Percentiles rank a stretch among this genome's conserved stretches.
Evolutionary conservation across 768 basidiomycete genomes (phyloP).

Genomic region (Hygrophoropsis aurantiaca): DNA sequence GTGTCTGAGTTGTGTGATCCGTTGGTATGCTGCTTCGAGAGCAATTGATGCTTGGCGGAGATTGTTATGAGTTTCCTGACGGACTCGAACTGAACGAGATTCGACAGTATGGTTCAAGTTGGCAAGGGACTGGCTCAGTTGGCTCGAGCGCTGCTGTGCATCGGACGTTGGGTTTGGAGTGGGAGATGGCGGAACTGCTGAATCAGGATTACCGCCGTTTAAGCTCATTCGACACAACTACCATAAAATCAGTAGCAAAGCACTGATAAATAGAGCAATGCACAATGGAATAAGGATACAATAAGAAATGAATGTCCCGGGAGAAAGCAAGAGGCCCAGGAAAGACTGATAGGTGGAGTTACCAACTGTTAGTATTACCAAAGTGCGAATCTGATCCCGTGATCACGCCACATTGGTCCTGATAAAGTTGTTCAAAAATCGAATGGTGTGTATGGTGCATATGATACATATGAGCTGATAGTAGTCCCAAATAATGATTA

Average conservation of each 20-base stretch:
- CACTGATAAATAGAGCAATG: background rate
- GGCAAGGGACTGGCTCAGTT: background rate
- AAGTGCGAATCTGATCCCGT: background rate
- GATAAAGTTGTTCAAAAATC: too few relatives aligned
- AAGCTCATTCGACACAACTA: background rate
- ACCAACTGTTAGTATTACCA: too few relatives aligned
- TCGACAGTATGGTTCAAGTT: background rate
- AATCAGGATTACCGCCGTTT: too few relatives aligned
- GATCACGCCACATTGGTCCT: background rate
- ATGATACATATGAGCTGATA: conserved; percentile 10
- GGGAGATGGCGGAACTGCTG: conserved; percentile 1
- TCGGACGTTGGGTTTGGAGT: conserved; percentile 1
- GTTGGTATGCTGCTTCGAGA: conserved; percentile 53
- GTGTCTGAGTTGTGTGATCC: conserved; percentile 54
- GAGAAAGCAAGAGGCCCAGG: too few relatives aligned
- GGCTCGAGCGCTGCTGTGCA: background rate
- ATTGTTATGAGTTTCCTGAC: conserved; percentile 32
- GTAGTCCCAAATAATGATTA: conserved; percentile 5
- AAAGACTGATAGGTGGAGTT: too few relatives aligned
- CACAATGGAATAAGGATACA: background rate
- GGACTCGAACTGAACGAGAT: background rate
- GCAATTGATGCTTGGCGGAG: conserved; percentile 53
- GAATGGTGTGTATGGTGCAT: conserved; percentile 5
- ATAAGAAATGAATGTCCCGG: too few relatives aligned
- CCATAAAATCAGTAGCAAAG: background rate